A percentile compares a stretch with the other conserved stretches of the same genome.
phyloP scores from a whole-genome alignment of 2,329 filamentous ascomycete genomes.

The Aspergillus pseudoviridinutans region DNA sequence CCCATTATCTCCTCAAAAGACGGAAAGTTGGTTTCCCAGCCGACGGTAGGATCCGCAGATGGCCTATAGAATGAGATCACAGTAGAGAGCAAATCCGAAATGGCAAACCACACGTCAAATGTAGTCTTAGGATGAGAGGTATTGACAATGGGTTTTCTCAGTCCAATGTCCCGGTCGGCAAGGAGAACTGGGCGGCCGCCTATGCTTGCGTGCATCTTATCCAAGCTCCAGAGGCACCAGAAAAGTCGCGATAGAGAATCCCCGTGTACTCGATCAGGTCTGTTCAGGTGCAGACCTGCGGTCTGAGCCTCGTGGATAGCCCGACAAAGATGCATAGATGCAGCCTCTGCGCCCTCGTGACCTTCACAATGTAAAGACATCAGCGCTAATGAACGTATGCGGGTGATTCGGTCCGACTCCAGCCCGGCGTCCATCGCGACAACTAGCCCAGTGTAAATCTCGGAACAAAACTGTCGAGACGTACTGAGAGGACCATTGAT shows the following conservation, averaged over 20 bases:
- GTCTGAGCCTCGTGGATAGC: constrained; percentile 42
- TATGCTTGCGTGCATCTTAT: constrained; percentile 41
- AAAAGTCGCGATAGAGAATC: constrained; percentile 33
- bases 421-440: constrained; percentile 36
- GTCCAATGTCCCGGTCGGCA: constrained; percentile 38
- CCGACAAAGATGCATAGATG: constrained; percentile 37
- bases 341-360: constrained; percentile 37
- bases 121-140: constrained; percentile 15
- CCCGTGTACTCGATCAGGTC: constrained; percentile 26
- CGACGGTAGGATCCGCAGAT: constrained; percentile 27
- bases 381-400: constrained; percentile 36
- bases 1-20: constrained; percentile 34
- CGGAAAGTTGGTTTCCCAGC: constrained; percentile 39
- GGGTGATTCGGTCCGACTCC: constrained; percentile 34
- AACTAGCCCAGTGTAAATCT: constrained; percentile 35
- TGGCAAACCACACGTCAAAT: constrained; percentile 36
- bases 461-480: constrained; percentile 36
- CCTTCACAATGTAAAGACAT: constrained; percentile 42
- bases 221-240: constrained; percentile 40
- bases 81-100: constrained; percentile 35
- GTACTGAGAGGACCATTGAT: constrained; percentile 28
- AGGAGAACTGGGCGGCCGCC: constrained; percentile 38
- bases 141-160: constrained; percentile 25
- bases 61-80: constrained; percentile 41
- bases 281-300: constrained; percentile 36